Base-by-base conservation (phyloP, 2,329 filamentous ascomycete genomes). In the Penicillium capsulatum region DNA sequence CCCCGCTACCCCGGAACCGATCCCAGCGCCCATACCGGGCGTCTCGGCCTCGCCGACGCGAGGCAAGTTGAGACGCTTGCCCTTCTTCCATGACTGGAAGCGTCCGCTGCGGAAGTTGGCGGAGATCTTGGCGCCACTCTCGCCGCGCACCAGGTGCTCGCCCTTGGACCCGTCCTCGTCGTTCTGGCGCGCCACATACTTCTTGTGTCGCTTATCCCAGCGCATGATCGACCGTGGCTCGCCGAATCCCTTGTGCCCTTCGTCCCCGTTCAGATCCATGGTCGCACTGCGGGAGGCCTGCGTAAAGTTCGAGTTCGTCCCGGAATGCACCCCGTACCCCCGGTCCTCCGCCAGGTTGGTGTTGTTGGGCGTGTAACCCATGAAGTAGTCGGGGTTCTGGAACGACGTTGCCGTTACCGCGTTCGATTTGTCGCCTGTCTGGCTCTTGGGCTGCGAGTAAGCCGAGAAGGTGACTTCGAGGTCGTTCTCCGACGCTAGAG, bases 201-300 rank as follows among this genome's bases (percentile, higher is more conserved):
- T 97, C 69, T 86, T 94, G 58, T 81, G 80, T 67, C 95, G 94
- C 72, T 94, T 91, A 71, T 98, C 92, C 92, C 92, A 98, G 51
- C 92, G 84, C 81, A 95, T 83, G 32, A 79, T 74, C 51, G 81
- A 84, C 32, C 82, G 78, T 2, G 88, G 80, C 55, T 86, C 81
- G 46, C 81, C 89, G 63, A 96, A 94, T 1, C 79, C 76, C 60
- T 86, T 86, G 8, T 53, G 79, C 8, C 78, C 79, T 53, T 97
- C 92, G 66, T 98, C 92, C 60, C 89, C 89, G 44, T 79, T 83
- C 9, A 98, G 80, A 64, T 97, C 92, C 87, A 98, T 95, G 27
- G 88, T 85, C 2, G 82, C 87, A 50, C 80, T 80, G 53, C 88
- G 80, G n/a, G 94, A 91, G 5, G 86, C 87, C 58, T 89, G 82